A percentile compares a stretch with the other conserved stretches of the same genome.
Conservation (phyloP, 106 monocot species). For the Acorus gramineus region DNA sequence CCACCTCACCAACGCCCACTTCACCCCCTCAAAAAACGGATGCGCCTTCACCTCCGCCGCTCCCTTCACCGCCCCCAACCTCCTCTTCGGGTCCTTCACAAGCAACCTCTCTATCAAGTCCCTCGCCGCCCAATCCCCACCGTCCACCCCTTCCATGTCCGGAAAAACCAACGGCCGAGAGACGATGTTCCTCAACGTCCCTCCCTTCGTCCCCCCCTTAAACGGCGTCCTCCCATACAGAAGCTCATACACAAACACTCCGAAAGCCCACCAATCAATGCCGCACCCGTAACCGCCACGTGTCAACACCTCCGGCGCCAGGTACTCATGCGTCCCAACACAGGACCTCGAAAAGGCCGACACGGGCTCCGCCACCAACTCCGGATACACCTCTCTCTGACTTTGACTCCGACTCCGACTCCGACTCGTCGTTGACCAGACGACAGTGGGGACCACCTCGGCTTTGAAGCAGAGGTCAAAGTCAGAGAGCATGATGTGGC, state of each 20-base stretch:
- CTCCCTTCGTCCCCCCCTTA: slow-evolving; percentile 56
- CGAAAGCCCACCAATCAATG: slow-evolving; percentile 97
- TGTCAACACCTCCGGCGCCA: slow-evolving; percentile 63
- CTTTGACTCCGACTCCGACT: neutral
- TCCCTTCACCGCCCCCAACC: slow-evolving; percentile 47
- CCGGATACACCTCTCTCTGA: slow-evolving; percentile 21
- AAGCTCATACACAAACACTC: slow-evolving; percentile 81
- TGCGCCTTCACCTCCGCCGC: slow-evolving; percentile 80
- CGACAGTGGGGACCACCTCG: slow-evolving; percentile 33
- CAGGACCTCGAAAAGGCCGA: slow-evolving; percentile 47
- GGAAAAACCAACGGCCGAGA: slow-evolving; percentile 38
- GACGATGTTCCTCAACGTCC: slow-evolving; percentile 67
- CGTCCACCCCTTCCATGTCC: neutral
- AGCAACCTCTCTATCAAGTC: slow-evolving; percentile 56
- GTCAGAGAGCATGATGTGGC: slow-evolving; percentile 89
- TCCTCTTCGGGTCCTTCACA: slow-evolving; percentile 36
- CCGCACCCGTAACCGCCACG: slow-evolving; percentile 55
- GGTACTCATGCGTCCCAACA: slow-evolving; percentile 92
- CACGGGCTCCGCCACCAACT: slow-evolving; percentile 66
- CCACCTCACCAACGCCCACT: slow-evolving; percentile 53
- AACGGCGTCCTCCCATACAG: slow-evolving; percentile 80
- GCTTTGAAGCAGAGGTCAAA: slow-evolving; percentile 79
- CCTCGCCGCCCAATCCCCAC: slow-evolving; percentile 21
- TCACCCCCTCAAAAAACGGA: slow-evolving; percentile 48
- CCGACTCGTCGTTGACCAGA: neutral